Percentiles rank a stretch among this genome's conserved stretches.
Conservation (phyloP, 306 rosid genomes). For the Malus asiatica region DNA sequence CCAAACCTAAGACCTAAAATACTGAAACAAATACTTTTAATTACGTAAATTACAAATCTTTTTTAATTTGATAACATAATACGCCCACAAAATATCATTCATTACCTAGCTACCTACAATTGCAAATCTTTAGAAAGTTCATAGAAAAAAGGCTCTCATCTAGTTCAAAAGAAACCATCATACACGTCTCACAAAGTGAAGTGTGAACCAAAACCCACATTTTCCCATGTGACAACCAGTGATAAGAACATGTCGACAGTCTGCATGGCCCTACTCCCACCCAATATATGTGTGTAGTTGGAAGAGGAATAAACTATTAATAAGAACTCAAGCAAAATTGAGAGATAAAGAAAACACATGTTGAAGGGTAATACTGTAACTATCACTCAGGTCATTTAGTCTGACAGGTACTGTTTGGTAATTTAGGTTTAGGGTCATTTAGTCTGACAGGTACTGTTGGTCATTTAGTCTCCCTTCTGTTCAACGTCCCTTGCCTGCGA, state of each 20-base stretch:
- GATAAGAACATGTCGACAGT: slow-evolving; percentile 18
- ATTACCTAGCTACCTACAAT: not conserved
- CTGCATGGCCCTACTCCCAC: slow-evolving; percentile 7
- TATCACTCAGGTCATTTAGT: slow-evolving; percentile 25
- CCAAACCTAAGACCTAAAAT: too few relatives aligned
- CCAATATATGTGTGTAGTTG: not conserved
- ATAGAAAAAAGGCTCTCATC: not conserved
- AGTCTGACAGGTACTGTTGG: slow-evolving; percentile 41
- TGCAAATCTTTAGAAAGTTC: not conserved
- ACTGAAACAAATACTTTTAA: too few relatives aligned
- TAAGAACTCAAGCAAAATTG: not conserved
- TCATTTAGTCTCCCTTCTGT: slow-evolving; percentile 43
- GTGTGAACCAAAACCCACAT: not conserved
- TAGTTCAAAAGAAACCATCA: not conserved
- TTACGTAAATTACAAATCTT: not conserved
- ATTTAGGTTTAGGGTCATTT: slow-evolving; percentile 25
- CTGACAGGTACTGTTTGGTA: slow-evolving; percentile 46
- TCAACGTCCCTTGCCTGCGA: slow-evolving; percentile 75
- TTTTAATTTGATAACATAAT: not conserved
- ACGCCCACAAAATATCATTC: not conserved
- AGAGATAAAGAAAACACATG: not conserved
- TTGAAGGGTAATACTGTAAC: slow-evolving; percentile 28
- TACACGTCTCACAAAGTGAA: slow-evolving; percentile 8
- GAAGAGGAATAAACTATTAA: not conserved
- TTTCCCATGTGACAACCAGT: slow-evolving; percentile 24